A percentile compares a stretch with the other conserved stretches of the same genome.
These are phyloP conservation scores for Trametes coccinea DNA, from an alignment of 768 basidiomycete species.

Conservation along the genomic window DNA sequence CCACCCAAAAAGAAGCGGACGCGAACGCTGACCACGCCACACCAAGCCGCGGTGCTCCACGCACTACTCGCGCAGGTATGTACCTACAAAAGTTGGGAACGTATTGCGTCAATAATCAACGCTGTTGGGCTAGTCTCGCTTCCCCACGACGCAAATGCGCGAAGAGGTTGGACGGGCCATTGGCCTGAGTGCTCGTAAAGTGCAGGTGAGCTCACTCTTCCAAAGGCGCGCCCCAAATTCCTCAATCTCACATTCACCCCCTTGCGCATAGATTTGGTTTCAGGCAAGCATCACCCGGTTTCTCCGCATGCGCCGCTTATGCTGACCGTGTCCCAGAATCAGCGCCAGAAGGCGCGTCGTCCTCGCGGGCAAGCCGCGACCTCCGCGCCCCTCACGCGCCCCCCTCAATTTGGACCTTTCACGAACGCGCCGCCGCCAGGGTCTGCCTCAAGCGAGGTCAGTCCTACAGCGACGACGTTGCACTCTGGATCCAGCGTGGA, in stretches of 20 bases:
- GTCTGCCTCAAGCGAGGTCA: slow-evolving; percentile 14
- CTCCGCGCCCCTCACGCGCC: slow-evolving; percentile 50
- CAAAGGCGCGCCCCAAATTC: not conserved
- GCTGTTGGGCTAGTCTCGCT: slow-evolving; percentile 62
- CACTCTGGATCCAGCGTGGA: slow-evolving; percentile 16
- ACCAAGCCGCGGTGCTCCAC: slow-evolving; percentile 86
- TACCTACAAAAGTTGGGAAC: not conserved
- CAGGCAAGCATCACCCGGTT: slow-evolving; percentile 51
- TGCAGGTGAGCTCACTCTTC: slow-evolving; percentile 61
- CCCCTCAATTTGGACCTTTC: slow-evolving; percentile 66
- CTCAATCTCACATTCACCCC: slow-evolving; percentile 19
- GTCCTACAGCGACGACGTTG: slow-evolving; percentile 5
- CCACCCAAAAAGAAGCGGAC: slow-evolving; percentile 81
- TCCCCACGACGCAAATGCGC: slow-evolving; percentile 84
- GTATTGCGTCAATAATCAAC: not conserved
- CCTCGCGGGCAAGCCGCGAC: slow-evolving; percentile 57
- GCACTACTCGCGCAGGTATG: slow-evolving; percentile 82
- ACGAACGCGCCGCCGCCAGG: slow-evolving; percentile 43
- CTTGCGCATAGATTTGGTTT: slow-evolving; percentile 81
- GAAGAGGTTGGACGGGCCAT: slow-evolving; percentile 87
- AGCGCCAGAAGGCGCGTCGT: slow-evolving; percentile 82
- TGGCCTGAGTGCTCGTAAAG: slow-evolving; percentile 87
- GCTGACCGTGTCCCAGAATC: slow-evolving; percentile 56
- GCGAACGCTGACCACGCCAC: slow-evolving; percentile 80
- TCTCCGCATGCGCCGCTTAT: slow-evolving; percentile 15